Conservation (phyloP, 176 grass and related monocot genomes). For the Paspalum vaginatum region DNA sequence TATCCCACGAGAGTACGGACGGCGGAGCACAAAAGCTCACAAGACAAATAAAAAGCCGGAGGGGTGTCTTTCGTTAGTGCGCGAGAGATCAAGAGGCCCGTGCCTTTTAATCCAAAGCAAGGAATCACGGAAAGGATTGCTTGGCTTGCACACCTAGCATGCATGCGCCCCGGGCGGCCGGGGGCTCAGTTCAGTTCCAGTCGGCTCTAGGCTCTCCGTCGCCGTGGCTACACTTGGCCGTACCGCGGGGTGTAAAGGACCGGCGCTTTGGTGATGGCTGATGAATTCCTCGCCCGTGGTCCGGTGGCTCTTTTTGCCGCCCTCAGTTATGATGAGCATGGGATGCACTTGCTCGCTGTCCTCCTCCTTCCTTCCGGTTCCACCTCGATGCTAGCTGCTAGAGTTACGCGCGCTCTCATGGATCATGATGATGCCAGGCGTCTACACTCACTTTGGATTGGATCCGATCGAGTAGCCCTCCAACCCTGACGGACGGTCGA, state of each 20-base stretch:
- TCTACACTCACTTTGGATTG: constrained; percentile 4
- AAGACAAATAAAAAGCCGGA: not conserved
- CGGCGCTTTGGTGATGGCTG: constrained; percentile 19
- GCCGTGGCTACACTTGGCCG: constrained; percentile 8
- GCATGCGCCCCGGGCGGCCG: not conserved
- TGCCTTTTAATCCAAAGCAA: constrained; percentile 54
- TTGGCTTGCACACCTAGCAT: constrained; percentile 62
- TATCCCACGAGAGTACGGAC: not conserved
- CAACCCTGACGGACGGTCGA: constrained; percentile 5
- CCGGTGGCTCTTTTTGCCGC: not conserved
- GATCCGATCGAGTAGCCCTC: constrained; percentile 41
- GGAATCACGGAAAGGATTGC: constrained; percentile 36
- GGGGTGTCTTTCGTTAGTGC: constrained; percentile 26
- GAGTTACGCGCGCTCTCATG: constrained; percentile 23
- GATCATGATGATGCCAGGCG: constrained; percentile 44
- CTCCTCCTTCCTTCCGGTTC: constrained; percentile 12
- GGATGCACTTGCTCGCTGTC: constrained; percentile 38
- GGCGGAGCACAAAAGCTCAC: constrained; percentile 23
- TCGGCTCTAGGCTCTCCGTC: not conserved
- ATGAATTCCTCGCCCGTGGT: constrained; percentile 34
- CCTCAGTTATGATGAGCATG: constrained; percentile 41
- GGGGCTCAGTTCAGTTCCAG: not conserved
- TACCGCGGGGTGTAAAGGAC: not conserved
- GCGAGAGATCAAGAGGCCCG: not conserved
- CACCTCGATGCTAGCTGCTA: constrained; percentile 17